Evolutionary conservation across 1,284 basidiomycete species (phyloP), one percentile per base, ranked within the genome.

Genomic region (Laetiporus sulphureus): DNA sequence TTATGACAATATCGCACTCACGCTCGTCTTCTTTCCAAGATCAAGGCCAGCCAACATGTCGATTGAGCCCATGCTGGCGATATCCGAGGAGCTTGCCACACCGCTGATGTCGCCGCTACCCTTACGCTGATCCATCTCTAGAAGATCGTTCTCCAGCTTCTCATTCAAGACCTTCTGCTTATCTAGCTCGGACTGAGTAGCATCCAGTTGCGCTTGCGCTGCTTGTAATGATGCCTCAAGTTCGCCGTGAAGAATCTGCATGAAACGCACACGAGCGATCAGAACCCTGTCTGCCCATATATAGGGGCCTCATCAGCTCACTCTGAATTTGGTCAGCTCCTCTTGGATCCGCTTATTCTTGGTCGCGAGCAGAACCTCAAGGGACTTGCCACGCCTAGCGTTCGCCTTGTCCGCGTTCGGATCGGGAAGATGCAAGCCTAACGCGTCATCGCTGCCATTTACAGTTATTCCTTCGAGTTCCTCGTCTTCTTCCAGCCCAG

Each of bases 311-410:
- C 25, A 30, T 18, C 20, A 19, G 60, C 75, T 15, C 53, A 91
- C 91, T 43, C 94, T 74, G 54, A 97, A 80, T 52, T 83, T 91
- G 2, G 95, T 95, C 31, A 98, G 66, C 57, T 98, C 92, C 53
- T 98, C 93, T 33, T 92, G 75, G n/a, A 99, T 77, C 36, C 87
- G 81, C 57, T 91, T 90, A 65, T 98, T 99, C 72, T 97, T 98
- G 37, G 79, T 83, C 2, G 94, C 89, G 21, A 99, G 75, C 1
- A 98, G 77, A 20, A 81, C 79, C 63, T 99, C 95, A 1, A 99
- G 75, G 0, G 92, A 90, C 59, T 84, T 86, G 18, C 79, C 86
- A 27, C 79, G 77, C 44, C 83, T 77, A 21, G 66, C 69, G 53
- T 86, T 90, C 25, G 83, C 78, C 56, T 91, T 91, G 42, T 81